Conservation (phyloP, 2,329 filamentous ascomycete species). For the Colletotrichum salicis region DNA sequence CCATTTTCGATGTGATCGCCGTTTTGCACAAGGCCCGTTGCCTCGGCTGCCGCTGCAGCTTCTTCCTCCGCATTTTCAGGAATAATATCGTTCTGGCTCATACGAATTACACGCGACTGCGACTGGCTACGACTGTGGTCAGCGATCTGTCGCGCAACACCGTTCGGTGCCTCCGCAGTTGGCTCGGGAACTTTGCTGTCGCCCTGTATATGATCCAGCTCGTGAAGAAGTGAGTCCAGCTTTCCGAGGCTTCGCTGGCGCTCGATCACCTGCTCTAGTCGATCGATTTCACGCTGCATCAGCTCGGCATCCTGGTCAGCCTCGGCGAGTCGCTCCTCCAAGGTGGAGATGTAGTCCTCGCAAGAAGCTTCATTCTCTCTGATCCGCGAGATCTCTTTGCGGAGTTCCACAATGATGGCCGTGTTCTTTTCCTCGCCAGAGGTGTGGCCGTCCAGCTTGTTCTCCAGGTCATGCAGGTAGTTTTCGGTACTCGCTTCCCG, state of each 20-base stretch:
- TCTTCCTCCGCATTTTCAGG: constrained; percentile 62
- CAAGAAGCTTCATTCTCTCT: constrained; percentile 90
- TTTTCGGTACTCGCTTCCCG: constrained; percentile 91
- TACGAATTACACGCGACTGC: constrained; percentile 54
- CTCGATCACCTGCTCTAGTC: constrained; percentile 93
- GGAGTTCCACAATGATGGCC: constrained; percentile 84
- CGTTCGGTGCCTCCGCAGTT: constrained; percentile 50
- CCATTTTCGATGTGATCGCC: constrained; percentile 33
- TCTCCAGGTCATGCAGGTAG: constrained; percentile 91
- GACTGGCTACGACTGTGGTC: constrained; percentile 64
- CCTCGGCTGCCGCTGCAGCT: constrained; percentile 22
- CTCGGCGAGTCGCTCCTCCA: constrained; percentile 95
- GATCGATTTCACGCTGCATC: constrained; percentile 96
- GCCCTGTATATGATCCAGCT: constrained; percentile 82
- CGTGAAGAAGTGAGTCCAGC: constrained; percentile 89
- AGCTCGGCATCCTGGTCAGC: constrained; percentile 95
- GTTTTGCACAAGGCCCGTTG: constrained; percentile 40
- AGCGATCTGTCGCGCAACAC: constrained; percentile 54
- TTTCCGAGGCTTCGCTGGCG: constrained; percentile 95
- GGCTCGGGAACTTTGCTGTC: constrained; percentile 58
- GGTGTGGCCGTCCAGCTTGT: constrained; percentile 88
- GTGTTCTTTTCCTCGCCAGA: constrained; percentile 94
- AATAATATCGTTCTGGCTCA: constrained; percentile 65
- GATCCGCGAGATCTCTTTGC: constrained; percentile 88
- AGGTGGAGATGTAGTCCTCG: constrained; percentile 96